Evolutionary conservation across 1,284 basidiomycete genomes (phyloP).

Genomic region (Cryptococcus sp.): DNA sequence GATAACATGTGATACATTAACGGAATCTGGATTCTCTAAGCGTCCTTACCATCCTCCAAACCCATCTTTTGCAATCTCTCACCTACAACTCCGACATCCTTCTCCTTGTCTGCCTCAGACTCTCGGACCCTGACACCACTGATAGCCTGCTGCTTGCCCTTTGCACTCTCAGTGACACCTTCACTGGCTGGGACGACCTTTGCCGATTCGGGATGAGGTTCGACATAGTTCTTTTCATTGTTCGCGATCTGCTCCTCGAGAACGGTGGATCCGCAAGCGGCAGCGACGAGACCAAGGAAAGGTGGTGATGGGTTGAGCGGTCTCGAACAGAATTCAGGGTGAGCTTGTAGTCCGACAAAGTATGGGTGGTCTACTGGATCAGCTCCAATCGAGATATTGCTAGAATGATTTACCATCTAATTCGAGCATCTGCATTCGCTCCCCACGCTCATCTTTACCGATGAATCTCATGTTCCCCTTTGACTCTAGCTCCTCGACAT

Average conservation of each 20-base stretch:
- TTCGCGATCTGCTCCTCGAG: constrained; percentile 70
- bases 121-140: constrained; percentile 34
- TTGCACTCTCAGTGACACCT: constrained; percentile 39
- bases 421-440: constrained; percentile 97
- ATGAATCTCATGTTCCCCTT: constrained; percentile 72
- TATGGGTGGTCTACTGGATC: constrained; percentile 76
- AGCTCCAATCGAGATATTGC: background rate
- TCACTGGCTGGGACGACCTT: constrained; percentile 45
- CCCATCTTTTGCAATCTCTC: constrained; percentile 3
- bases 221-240: constrained; percentile 56
- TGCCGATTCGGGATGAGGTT: constrained; percentile 52
- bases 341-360: constrained; percentile 92
- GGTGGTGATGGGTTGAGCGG: constrained; percentile 96
- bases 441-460: constrained; percentile 91
- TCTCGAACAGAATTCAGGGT: constrained; percentile 98
- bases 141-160: constrained; percentile 38
- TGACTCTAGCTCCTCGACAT: constrained; percentile 67
- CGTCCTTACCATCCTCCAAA: background rate
- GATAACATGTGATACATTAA: too few relatives aligned
- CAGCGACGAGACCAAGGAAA: constrained; percentile 93
- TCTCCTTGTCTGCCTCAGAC: constrained; percentile 17
- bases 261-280: constrained; percentile 62
- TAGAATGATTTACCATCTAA: constrained; percentile 59
- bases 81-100: constrained; percentile 15
- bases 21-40: too few relatives aligned